A percentile compares a stretch with the other conserved stretches of the same genome.
These are phyloP conservation scores for Starmerella sirachaensis DNA, from an alignment of 805 yeast species.

Conservation along the genomic window DNA sequence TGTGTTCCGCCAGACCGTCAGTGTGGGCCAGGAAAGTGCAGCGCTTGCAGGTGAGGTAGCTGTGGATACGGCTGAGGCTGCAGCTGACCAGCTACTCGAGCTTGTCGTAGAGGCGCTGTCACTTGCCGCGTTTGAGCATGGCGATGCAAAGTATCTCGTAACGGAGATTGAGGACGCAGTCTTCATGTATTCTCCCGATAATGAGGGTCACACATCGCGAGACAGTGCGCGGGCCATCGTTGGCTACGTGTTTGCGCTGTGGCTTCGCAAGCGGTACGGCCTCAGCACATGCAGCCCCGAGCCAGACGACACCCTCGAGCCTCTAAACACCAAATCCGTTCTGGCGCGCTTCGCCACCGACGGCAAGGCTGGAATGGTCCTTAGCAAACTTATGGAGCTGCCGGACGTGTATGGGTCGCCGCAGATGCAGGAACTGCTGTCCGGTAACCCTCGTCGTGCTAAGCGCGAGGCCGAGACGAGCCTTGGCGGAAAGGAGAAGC, in stretches of 20 bases:
- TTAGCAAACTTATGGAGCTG: constrained; percentile 3
- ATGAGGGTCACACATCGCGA: background rate
- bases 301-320: constrained; percentile 6
- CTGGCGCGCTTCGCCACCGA: background rate
- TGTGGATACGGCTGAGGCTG: no score
- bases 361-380: background rate
- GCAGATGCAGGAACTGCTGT: constrained; percentile 6
- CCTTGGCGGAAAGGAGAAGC: no score
- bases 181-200: constrained; percentile 6
- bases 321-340: constrained; percentile 3
- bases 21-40: no score
- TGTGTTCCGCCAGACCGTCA: no score
- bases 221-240: constrained; percentile 2
- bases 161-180: constrained; percentile 3
- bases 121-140: constrained; percentile 1
- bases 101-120: constrained; percentile 7
- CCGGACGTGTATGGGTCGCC: constrained; percentile 9
- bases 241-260: constrained; percentile 8
- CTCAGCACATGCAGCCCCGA: background rate
- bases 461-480: no score
- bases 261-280: constrained; percentile 14
- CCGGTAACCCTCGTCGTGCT: no score
- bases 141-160: constrained; percentile 13
- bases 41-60: no score
- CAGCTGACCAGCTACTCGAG: background rate